phyloP scores from a whole-genome alignment of 2,329 filamentous ascomycete species.

The Plenodomus biglobosus region DNA sequence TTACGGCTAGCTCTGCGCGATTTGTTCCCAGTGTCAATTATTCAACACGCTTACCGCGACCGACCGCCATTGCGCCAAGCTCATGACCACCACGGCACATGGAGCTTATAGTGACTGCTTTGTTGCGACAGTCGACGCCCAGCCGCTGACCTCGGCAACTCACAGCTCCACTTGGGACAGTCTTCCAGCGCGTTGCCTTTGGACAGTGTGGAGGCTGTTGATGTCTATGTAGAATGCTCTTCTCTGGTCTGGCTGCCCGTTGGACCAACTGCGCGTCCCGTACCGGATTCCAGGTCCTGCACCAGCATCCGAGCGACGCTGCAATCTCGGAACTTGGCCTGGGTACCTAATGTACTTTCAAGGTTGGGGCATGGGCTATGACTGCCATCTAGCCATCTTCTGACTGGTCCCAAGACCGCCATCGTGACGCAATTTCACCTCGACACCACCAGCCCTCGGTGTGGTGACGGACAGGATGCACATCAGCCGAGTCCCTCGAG shows the following conservation, averaged over 20 bases:
- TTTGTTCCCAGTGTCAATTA: not conserved
- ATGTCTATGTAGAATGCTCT: too few relatives aligned
- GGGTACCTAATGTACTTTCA: too few relatives aligned
- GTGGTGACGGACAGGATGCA: too few relatives aligned
- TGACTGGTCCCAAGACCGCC: not conserved
- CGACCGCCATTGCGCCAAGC: not conserved
- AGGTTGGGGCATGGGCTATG: not conserved
- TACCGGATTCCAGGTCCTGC: not conserved
- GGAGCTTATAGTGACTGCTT: not conserved
- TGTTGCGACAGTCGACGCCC: not conserved
- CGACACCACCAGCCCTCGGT: not conserved
- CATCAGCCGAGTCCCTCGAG: too few relatives aligned
- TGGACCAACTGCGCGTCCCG: too few relatives aligned
- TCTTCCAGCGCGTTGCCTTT: not conserved
- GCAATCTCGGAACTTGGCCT: not conserved
- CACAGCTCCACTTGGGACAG: not conserved
- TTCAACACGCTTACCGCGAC: not conserved
- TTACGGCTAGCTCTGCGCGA: not conserved
- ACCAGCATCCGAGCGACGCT: not conserved
- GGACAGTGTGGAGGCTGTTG: not conserved
- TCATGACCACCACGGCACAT: not conserved
- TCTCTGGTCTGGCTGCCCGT: too few relatives aligned
- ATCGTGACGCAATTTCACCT: not conserved
- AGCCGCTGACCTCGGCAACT: not conserved
- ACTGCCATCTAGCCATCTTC: not conserved